Evolutionary conservation across 2,329 filamentous ascomycete species (phyloP).

Genomic region (Cytospora paraplurivora): DNA sequence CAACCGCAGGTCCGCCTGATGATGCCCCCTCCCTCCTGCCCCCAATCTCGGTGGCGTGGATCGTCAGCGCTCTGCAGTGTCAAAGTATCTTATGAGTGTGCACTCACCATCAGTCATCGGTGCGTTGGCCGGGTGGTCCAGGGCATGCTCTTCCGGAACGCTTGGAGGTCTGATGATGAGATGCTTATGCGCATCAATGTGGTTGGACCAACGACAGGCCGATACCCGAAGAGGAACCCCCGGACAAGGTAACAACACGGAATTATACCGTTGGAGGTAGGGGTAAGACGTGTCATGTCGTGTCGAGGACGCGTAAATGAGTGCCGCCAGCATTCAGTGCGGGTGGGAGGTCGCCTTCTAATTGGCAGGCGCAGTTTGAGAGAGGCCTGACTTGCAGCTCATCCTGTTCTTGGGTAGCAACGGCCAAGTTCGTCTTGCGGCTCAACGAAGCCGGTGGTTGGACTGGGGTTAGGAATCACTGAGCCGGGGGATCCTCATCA

Average conservation of each 20-base stretch:
- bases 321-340: neutral
- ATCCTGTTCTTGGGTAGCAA: neutral
- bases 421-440: constrained; percentile 17
- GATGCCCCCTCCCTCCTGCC: neutral
- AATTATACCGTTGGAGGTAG: neutral
- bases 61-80: neutral
- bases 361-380: neutral
- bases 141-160: neutral
- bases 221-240: neutral
- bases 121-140: neutral
- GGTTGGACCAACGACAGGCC: neutral
- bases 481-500: constrained; percentile 9
- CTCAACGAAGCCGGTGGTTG: constrained; percentile 18
- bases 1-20: constrained; percentile 12
- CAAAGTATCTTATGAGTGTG: neutral
- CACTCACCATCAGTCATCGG: neutral
- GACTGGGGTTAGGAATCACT: neutral
- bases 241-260: constrained; percentile 2
- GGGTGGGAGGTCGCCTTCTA: neutral
- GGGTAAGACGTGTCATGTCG: neutral
- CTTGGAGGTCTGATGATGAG: constrained; percentile 6
- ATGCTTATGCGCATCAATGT: constrained; percentile 4
- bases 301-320: constrained; percentile 16
- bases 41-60: neutral
- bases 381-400: neutral